Conservation (phyloP, 2,329 filamentous ascomycete genomes). For the Huntiella abstrusa region DNA sequence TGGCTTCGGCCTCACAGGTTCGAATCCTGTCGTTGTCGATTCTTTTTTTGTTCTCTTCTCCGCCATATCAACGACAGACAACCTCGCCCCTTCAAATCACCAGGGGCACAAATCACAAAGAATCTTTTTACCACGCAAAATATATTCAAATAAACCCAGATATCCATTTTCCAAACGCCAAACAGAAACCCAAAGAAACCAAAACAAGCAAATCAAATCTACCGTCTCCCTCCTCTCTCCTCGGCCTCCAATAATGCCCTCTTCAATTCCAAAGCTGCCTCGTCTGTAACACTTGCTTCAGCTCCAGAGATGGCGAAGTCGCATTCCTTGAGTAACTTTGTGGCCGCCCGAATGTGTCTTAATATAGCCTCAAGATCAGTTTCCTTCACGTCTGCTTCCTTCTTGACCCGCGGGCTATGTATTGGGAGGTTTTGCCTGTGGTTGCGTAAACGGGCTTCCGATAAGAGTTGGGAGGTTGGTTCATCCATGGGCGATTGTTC, state of each 20-base stretch:
- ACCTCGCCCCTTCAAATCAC: too few relatives aligned
- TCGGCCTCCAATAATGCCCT: conserved; percentile 3
- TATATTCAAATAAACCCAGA: too few relatives aligned
- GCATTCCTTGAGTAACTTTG: conserved; percentile 1
- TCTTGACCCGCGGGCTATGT: conserved; percentile 6
- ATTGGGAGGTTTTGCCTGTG: neutral
- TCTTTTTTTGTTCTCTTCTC: neutral
- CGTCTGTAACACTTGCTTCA: neutral
- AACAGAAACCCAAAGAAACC: neutral
- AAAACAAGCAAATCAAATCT: neutral
- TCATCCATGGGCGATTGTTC: conserved; percentile 3
- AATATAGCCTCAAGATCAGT: neutral
- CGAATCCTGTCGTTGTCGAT: conserved; percentile 11
- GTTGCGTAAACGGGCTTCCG: neutral
- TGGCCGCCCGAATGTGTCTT: neutral
- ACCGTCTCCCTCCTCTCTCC: neutral
- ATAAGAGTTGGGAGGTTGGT: neutral
- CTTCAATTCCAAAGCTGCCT: conserved; percentile 1
- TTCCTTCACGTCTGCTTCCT: neutral
- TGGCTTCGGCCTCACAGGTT: conserved; percentile 11
- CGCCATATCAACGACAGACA: too few relatives aligned
- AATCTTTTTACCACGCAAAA: too few relatives aligned
- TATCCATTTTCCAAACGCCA: neutral
- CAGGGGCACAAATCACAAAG: too few relatives aligned
- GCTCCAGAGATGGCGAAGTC: neutral